Conservation (phyloP, 305 asterid species). For the Fraxinus paxiana region DNA sequence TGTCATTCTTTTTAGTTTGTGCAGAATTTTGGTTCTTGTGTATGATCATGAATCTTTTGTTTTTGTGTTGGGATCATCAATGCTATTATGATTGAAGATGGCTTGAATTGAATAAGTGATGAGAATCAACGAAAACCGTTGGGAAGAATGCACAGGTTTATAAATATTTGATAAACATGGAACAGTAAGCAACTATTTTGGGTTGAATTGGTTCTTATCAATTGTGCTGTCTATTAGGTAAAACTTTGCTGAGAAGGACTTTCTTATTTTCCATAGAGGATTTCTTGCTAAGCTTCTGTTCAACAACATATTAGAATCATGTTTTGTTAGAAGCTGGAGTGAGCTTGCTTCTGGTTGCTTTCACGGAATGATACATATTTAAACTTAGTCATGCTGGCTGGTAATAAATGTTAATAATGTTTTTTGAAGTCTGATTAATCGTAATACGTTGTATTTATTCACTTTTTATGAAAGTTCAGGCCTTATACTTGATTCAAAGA, state of each 20-base stretch:
- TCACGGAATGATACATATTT: not conserved
- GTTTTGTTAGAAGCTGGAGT: not conserved
- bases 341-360: not conserved
- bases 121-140: not conserved
- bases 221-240: not conserved
- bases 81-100: not conserved
- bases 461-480: not conserved
- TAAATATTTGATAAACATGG: not conserved
- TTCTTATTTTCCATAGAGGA: not conserved
- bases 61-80: not conserved
- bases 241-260: not conserved
- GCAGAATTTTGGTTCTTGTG: not conserved
- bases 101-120: not conserved
- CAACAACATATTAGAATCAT: not conserved
- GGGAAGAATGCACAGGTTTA: not conserved
- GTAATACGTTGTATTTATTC: not conserved
- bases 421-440: not conserved
- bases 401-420: not conserved
- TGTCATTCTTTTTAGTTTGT: not conserved
- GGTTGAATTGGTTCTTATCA: not conserved
- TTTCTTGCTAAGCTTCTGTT: not conserved
- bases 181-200: not conserved
- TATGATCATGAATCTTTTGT: not conserved
- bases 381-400: not conserved
- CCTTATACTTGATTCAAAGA: not conserved